A percentile compares a stretch with the other conserved stretches of the same genome.
These are phyloP conservation scores for Podospora didyma DNA, from an alignment of 495 filamentous ascomycete species.

Conservation along the genomic window DNA sequence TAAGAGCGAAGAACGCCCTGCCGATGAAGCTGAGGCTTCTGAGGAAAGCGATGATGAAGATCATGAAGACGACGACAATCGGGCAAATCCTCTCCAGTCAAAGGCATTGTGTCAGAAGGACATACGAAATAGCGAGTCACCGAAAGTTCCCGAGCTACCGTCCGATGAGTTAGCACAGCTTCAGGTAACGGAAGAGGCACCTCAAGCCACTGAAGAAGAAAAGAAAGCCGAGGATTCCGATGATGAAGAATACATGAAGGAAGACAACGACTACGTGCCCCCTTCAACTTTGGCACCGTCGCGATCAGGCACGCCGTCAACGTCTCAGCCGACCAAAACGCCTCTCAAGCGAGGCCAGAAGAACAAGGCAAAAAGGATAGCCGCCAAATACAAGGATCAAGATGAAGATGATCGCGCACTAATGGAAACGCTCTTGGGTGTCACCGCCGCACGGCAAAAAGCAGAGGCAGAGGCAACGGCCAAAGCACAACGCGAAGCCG, in stretches of 20 bases:
- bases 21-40: constrained; percentile 23
- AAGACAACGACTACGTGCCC: constrained; percentile 14
- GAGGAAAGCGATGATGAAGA: constrained; percentile 31
- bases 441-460: constrained; percentile 52
- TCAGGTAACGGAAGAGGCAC: constrained; percentile 22
- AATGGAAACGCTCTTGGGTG: constrained; percentile 77
- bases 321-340: constrained; percentile 27
- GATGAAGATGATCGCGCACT: constrained; percentile 87
- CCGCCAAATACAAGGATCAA: constrained; percentile 88
- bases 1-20: constrained; percentile 25
- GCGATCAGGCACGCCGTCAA: constrained; percentile 18
- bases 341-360: constrained; percentile 71
- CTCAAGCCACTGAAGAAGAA: constrained; percentile 1
- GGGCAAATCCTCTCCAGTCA: constrained; percentile 43
- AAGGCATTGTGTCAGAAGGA: constrained; percentile 25
- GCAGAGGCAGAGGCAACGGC: constrained; percentile 51
- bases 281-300: constrained; percentile 6
- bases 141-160: constrained; percentile 6
- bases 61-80: constrained; percentile 30
- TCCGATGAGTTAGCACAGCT: constrained; percentile 29
- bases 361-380: constrained; percentile 80
- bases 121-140: constrained; percentile 15
- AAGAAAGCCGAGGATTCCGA: constrained; percentile 15
- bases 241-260: constrained; percentile 15
- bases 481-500: constrained; percentile 51